Evolutionary conservation across 2,329 filamentous ascomycete genomes (phyloP).

Genomic region (Sporothrix brasiliensis): DNA sequence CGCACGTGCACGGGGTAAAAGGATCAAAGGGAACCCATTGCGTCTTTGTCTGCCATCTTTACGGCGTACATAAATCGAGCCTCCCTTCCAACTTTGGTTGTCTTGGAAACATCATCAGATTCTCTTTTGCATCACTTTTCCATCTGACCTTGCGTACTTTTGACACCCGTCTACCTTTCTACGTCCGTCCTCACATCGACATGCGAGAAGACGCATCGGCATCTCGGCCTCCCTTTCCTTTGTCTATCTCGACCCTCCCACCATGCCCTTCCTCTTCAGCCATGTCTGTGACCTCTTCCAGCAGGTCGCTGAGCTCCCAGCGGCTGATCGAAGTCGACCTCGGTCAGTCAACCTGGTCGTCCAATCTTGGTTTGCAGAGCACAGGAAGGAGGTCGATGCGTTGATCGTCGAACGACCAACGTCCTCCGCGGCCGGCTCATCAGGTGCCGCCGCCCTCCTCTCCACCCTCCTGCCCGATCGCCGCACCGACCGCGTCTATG

Average conservation of each 20-base stretch:
- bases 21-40: not conserved
- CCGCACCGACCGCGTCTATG: constrained; percentile 77
- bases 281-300: constrained; percentile 75
- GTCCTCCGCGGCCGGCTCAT: not conserved
- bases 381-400: constrained; percentile 49
- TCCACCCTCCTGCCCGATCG: constrained; percentile 76
- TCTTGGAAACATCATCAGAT: not conserved
- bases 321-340: constrained; percentile 40
- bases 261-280: constrained; percentile 69
- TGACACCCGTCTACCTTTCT: not conserved
- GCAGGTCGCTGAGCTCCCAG: constrained; percentile 56
- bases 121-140: not conserved
- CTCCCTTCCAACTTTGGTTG: not conserved
- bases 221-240: no score
- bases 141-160: not conserved
- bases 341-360: constrained; percentile 45
- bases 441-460: constrained; percentile 58
- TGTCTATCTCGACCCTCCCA: not conserved
- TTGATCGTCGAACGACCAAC: not conserved
- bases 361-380: constrained; percentile 67
- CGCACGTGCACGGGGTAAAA: not conserved
- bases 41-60: not conserved
- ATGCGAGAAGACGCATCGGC: not conserved
- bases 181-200: not conserved
- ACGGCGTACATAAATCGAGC: no score